These are phyloP conservation scores for Talaromyces pinophilus DNA, from an alignment of 2,329 filamentous ascomycete species.

Conservation along the genomic window DNA sequence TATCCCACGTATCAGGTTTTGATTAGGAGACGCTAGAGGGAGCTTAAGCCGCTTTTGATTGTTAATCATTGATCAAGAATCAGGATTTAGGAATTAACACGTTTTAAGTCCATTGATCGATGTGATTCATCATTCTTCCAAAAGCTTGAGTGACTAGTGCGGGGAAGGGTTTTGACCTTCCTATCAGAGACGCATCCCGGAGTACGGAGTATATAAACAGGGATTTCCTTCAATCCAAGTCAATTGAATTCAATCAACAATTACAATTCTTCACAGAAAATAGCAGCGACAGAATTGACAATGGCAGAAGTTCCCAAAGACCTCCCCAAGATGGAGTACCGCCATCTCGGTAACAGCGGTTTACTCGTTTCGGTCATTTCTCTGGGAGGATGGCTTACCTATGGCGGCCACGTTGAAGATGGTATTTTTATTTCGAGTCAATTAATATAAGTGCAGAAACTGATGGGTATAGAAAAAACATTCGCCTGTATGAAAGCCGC, in stretches of 20 bases:
- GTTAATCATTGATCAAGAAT: neutral
- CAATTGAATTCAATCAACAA: neutral
- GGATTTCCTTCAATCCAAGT: neutral
- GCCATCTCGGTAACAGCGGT: constrained; percentile 69
- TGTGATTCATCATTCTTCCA: neutral
- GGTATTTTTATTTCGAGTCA: constrained; percentile 43
- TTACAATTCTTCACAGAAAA: neutral
- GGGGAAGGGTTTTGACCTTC: constrained; percentile 2
- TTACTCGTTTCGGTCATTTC: constrained; percentile 74
- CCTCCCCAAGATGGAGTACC: constrained; percentile 62
- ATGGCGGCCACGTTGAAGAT: constrained; percentile 70
- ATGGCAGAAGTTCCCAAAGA: constrained; percentile 33
- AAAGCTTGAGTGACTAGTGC: neutral
- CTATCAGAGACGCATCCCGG: neutral
- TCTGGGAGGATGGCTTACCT: constrained; percentile 65
- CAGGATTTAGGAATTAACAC: constrained; percentile 5
- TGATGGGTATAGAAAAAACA: constrained; percentile 31
- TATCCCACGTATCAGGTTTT: neutral
- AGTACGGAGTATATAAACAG: neutral
- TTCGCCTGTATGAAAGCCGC: constrained; percentile 54
- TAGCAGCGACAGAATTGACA: neutral
- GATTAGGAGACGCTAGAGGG: neutral
- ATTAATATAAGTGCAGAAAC: neutral
- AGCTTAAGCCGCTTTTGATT: neutral
- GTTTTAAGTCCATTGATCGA: neutral